Evolutionary conservation across 1,284 basidiomycete genomes (phyloP), one percentile per base, ranked within the genome.

Genomic region (Athelia psychrophila): DNA sequence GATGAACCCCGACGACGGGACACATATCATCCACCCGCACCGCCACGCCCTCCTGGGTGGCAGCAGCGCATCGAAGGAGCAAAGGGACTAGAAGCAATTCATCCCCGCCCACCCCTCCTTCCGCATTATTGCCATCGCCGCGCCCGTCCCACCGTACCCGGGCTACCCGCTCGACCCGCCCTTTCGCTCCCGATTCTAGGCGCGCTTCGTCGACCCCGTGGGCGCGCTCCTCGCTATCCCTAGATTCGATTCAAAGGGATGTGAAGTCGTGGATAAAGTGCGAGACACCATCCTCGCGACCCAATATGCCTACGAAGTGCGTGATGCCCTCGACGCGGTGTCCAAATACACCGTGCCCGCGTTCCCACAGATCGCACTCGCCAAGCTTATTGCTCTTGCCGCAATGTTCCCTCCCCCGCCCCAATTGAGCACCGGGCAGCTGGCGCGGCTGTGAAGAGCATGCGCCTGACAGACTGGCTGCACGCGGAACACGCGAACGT

Each of bases 1-100:
- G 67, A 83, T 86, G 81, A 85, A 86, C 54, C 64, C 86, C 23
- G 83, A 85, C 55, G 83, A 86, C 51, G 83, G 83, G 23, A 83
- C 89, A 56, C 84, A 93, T 76, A 83, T 86, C 44, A 75, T 86
- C 23, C 83, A 86, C 57, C 78, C 81, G 0, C 78, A 81, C 51
- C 76, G 81, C 36, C 78, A 77, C 56, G 73, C 74, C 8, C n/a
- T n/a, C n/a, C n/a, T n/a, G n/a, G n/a, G n/a, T n/a, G n/a, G n/a
- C n/a, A n/a, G n/a, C 74, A 79, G 46, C 64, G 85, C 13, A 76
- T 78, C 36, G 51, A 52, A 2, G 52, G 67, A 2, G 58, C 64
- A 6, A 57, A 51, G n/a, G 3, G 69, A 68, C 15, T 75, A 75
- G 51, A 62, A 65, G 27, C 27, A 6, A 9, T 81, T 84, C 60